phyloP scores from a whole-genome alignment of 2,329 filamentous ascomycete genomes.

The Colletotrichum neosansevieriae region DNA sequence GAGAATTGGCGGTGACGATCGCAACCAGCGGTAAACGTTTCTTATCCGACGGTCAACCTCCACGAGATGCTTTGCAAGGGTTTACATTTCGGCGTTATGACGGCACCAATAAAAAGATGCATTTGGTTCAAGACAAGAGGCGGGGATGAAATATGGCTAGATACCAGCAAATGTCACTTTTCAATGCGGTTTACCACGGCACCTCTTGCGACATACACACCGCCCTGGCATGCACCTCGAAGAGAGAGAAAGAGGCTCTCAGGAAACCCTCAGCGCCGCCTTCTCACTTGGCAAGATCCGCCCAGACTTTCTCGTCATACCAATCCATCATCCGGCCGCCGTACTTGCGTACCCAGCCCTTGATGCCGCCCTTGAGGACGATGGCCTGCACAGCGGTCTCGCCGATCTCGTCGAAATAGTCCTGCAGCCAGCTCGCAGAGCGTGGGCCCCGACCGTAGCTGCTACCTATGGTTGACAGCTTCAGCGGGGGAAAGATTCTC shows the following conservation, averaged over 20 bases:
- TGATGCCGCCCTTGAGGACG: slow-evolving; percentile 65
- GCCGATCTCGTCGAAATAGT: slow-evolving; percentile 62
- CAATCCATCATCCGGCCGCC: slow-evolving; percentile 61
- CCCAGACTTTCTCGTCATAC: slow-evolving; percentile 60
- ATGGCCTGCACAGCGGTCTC: slow-evolving; percentile 58
- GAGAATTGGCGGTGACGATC: slow-evolving; percentile 74
- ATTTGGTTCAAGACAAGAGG: slow-evolving; percentile 31
- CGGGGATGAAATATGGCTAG: slow-evolving; percentile 43
- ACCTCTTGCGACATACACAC: not conserved
- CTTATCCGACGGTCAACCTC: slow-evolving; percentile 15
- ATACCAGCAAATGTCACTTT: slow-evolving; percentile 45
- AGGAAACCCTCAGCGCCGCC: not conserved
- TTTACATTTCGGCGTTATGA: slow-evolving; percentile 38
- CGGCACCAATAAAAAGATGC: slow-evolving; percentile 28
- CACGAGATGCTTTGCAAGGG: slow-evolving; percentile 19
- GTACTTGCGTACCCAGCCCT: slow-evolving; percentile 66
- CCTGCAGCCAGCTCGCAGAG: slow-evolving; percentile 68
- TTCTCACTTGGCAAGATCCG: slow-evolving; percentile 17
- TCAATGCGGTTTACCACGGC: slow-evolving; percentile 1
- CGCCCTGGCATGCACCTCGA: not conserved
- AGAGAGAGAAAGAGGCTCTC: not conserved
- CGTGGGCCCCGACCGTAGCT: slow-evolving; percentile 63
- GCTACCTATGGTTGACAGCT: slow-evolving; percentile 54
- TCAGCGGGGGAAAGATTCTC: slow-evolving; percentile 7
- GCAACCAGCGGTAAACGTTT: slow-evolving; percentile 46